Evolutionary conservation across 768 basidiomycete genomes (phyloP), one percentile per base, ranked within the genome.

Genomic region (Kwoniella dejecticola): DNA sequence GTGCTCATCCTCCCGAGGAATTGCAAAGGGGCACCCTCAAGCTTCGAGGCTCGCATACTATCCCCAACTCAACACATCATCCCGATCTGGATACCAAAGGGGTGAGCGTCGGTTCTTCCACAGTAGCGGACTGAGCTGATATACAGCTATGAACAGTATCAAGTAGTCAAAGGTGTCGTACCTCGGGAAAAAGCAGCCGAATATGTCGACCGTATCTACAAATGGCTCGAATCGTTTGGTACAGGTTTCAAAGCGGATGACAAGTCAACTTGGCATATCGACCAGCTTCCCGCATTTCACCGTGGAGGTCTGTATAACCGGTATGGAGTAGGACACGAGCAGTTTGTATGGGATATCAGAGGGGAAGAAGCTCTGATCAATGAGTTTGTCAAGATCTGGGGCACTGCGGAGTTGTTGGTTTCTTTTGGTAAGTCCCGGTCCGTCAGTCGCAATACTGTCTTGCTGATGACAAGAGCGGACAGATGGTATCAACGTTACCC

Each of bases 211-310:
- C 52, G 65, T 23, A 63, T 67, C 15, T 71, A 77, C 36, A 52
- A 63, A 6, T 80, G 75, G 74, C 57, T 77, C 33, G 79, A 80
- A 58, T 56, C 57, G 26, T 77, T 77, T 44, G 69, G 69, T 3
- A 64, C 67, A n/a, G 78, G 78, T 13, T 80, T 77, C 68, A 75
- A 80, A 60, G 52, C 64, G 31, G 71, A 79, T 48, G 77, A 78
- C 55, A 63, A 66, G 15, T 60, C 64, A 2, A 79, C 79, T 2
- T 76, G 75, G 72, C 56, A 66, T 15, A 52, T 62, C 17, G 72
- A 72, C 10, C 66, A 75, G 42, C 52, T 80, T 26, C 78, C 79
- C 1, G 47, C 61, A 12, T 69, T 69, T 40, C 56, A 49, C 57
- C 63, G 62, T 15, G 66, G 63, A 17, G 71, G 67, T 24, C 54